Evolutionary conservation across 2,329 filamentous ascomycete species (phyloP), one percentile per base, ranked within the genome.

Genomic region (Stagonosporopsis tanaceti): DNA sequence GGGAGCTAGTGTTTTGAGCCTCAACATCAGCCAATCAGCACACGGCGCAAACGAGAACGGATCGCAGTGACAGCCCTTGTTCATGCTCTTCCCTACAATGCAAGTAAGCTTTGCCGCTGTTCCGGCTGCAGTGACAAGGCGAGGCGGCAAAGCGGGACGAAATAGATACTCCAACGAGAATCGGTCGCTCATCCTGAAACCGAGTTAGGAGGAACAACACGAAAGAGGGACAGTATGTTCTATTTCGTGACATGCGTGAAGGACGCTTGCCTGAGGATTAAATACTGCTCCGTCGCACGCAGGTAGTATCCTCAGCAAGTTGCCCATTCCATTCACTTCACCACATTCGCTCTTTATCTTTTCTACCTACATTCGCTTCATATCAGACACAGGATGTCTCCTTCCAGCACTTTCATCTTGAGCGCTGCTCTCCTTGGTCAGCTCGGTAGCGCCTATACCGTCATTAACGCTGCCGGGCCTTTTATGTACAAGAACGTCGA

Each of bases 401-500:
- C 34, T 57, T 57, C 50, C 39, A 57, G 24, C 39, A 65, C 61
- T 53, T 62, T 66, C 53, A 48, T 69, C 45, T 53, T 71, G 42
- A 41, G 64, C 47, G 61, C 66, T 42, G 65, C 66, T 45, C 61
- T 70, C 58, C 67, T 73, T 47, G 69, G 64, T 11, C 65, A 67
- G 34, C 42, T 69, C 11, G 67, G 66, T 8, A 59, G 65, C 25
- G 74, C 71, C 15, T 77, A 77, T 61, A 77, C 74, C 9, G 64
- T 69, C 50, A 68, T 76, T 50, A 74, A 73, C 48, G 61, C 79
- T 2, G 51, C 57, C 15, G 54, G 62, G 2, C 64, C 70, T 1
- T 80, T 79, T 62, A 80, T 80, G 77, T 61, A 69, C 52, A 81
- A 80, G 63, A 80, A 80, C 66, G 77, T 81, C 55, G 79, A 81